Conservation (phyloP, 495 filamentous ascomycete genomes). For the Penicillium samsonianum region DNA sequence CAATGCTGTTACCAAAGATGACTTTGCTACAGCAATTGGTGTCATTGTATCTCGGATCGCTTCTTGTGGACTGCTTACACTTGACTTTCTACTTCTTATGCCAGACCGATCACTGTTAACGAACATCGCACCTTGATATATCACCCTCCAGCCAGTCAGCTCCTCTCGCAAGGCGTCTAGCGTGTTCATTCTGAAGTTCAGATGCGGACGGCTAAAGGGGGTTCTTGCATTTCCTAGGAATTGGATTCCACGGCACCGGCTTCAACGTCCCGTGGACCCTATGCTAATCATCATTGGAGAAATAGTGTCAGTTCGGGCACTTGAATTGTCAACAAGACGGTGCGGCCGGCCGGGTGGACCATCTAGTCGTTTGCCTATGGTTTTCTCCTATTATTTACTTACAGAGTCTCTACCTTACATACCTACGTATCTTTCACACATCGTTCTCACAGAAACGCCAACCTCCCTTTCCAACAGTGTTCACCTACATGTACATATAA, state of each 20-base stretch:
- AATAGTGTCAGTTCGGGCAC: slow-evolving; percentile 58
- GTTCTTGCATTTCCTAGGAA: slow-evolving; percentile 21
- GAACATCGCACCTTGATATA: slow-evolving; percentile 41
- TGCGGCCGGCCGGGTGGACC: slow-evolving; percentile 51
- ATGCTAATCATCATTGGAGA: slow-evolving; percentile 64
- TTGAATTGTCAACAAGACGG: slow-evolving; percentile 57
- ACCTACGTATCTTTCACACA: too few species aligned
- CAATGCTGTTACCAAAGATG: too few species aligned
- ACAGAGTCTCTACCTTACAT: not conserved
- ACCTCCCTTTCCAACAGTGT: too few species aligned
- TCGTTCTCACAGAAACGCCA: too few species aligned
- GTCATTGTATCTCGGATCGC: too few species aligned
- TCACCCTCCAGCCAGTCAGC: slow-evolving; percentile 18
- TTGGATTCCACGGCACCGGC: slow-evolving; percentile 62
- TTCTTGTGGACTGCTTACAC: not conserved
- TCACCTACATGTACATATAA: too few species aligned
- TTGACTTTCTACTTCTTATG: not conserved
- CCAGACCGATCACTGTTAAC: not conserved
- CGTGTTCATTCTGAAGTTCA: slow-evolving; percentile 60
- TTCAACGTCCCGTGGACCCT: too few species aligned
- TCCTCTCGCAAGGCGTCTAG: slow-evolving; percentile 54
- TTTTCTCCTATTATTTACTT: slow-evolving; percentile 15
- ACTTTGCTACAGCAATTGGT: too few species aligned
- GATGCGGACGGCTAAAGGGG: slow-evolving; percentile 30
- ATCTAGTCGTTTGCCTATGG: slow-evolving; percentile 53